These are phyloP conservation scores for Amborella trichopoda DNA, from an alignment of 164 flowering plant genomes.

Conservation along the genomic window DNA sequence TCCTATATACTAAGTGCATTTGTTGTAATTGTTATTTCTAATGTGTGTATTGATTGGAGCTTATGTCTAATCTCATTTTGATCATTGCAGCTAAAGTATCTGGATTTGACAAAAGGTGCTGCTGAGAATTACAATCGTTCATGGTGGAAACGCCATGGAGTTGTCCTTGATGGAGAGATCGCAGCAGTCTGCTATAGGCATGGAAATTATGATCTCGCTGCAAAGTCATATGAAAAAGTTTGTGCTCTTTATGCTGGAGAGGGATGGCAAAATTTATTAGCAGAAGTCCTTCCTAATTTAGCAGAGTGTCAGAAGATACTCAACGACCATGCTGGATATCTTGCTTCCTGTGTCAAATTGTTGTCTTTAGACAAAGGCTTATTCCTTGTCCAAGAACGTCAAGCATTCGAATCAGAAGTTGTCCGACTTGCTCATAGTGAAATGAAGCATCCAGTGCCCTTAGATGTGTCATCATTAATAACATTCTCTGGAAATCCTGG, in stretches of 20 bases:
- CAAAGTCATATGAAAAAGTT: conserved; percentile 90
- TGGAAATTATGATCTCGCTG: conserved; percentile 88
- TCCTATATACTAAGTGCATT: no score
- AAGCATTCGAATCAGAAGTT: conserved; percentile 87
- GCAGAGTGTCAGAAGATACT: conserved; percentile 94
- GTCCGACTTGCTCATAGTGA: conserved; percentile 89
- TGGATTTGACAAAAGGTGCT: conserved; percentile 91
- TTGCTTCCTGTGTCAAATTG: conserved; percentile 88
- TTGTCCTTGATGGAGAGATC: conserved; percentile 97
- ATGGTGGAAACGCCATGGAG: conserved; percentile 99
- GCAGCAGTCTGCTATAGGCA: conserved; percentile 72
- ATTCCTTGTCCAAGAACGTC: conserved; percentile 70
- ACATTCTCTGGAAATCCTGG: conserved; percentile 94
- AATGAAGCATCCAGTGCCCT: conserved; percentile 88
- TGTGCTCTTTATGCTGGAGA: conserved; percentile 99
- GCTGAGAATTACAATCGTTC: conserved; percentile 91
- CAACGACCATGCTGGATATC: conserved; percentile 90
- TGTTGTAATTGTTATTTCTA: background rate
- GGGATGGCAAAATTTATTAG: conserved; percentile 96
- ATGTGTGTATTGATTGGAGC: background rate
- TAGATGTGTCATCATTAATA: conserved; percentile 90
- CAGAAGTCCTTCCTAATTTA: conserved; percentile 92
- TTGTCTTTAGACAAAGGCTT: conserved; percentile 79
- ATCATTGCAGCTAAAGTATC: conserved; percentile 63
- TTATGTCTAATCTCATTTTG: conserved; percentile 1